Base-by-base conservation (phyloP, 108 stramenopile species). In the Cyclotella cryptica region DNA sequence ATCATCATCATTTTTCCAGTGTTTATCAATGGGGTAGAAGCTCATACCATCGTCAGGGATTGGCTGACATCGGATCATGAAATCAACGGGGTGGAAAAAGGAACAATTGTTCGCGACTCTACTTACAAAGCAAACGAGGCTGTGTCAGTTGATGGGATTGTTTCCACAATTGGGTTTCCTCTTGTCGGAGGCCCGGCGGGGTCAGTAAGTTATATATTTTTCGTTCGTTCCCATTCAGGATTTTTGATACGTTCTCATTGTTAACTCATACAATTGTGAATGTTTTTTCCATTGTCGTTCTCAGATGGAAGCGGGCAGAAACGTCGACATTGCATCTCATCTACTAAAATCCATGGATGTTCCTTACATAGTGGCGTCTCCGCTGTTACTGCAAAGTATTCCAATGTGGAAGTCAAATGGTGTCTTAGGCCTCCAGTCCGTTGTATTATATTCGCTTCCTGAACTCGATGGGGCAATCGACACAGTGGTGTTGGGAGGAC, bases 11-110 rank as follows among this genome's bases (percentile, higher is more conserved):
- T 35, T 6, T 6, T 35, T 6, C 35, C 35, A 18, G 86, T 96
- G 43, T 96, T 96, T 54, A 96, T 96, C 63, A 96, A 96, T 71
- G 95, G 95, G 12, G 95, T 96, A 2, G 95, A 96, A 71, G 95
- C 91, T 6, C 95, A 96, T 73, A 94, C 95, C 0, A 91, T 96
- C 26, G 95, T 96, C 30, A 79, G 94, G 28, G 94, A 95, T 84
- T 89, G 87, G 85, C 57, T 95, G 42, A 95, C 94, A 18, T 84
- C 89, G 8, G 47, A 68, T 30, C 71, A 90, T 62, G 90, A 92
- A 80, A 79, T 84, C 13, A 35, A 75, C 14, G 83, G 71, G 19
- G 86, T 88, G 0, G 22, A 35, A 13, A 52, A 47, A 19, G 87
- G 86, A 6, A 66, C 42, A 4, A 70, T 88, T 40, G 42, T 63